Evolutionary conservation across 2,329 filamentous ascomycete species (phyloP).

Genomic region (Blastomyces emzantsi): DNA sequence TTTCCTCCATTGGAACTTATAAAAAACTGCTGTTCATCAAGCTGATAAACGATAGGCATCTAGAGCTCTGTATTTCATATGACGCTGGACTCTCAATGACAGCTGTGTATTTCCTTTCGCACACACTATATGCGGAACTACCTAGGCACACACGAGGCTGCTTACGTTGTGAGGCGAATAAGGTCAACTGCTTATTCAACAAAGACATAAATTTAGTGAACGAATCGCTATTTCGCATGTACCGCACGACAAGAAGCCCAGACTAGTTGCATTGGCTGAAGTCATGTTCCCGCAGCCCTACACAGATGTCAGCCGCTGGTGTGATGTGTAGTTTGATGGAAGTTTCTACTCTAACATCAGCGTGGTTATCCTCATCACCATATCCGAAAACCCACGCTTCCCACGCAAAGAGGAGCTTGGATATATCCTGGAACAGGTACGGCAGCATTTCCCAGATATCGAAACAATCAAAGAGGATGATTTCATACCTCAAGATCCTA

Average conservation of each 20-base stretch:
- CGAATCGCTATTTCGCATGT: neutral
- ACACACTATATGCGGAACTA: neutral
- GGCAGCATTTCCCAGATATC: neutral
- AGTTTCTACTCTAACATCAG: neutral
- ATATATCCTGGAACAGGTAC: neutral
- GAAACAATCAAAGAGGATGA: neutral
- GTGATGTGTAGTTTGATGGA: neutral
- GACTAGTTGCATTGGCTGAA: neutral
- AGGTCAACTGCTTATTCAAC: neutral
- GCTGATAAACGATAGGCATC: slow-evolving; percentile 1
- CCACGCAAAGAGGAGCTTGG: neutral
- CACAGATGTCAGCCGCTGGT: neutral
- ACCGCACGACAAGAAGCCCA: neutral
- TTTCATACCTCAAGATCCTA: neutral
- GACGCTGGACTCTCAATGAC: neutral
- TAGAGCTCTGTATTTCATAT: slow-evolving; percentile 3
- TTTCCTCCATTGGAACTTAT: neutral
- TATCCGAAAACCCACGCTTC: neutral
- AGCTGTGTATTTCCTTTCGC: neutral
- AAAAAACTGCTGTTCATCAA: too few relatives aligned
- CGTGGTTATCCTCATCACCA: neutral
- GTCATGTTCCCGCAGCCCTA: neutral
- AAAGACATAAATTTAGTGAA: neutral
- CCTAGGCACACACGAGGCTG: neutral
- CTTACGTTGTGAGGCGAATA: neutral